A percentile compares a stretch with the other conserved stretches of the same genome.
phyloP scores from a whole-genome alignment of 768 basidiomycete genomes.

The Kwoniella bestiolae region DNA sequence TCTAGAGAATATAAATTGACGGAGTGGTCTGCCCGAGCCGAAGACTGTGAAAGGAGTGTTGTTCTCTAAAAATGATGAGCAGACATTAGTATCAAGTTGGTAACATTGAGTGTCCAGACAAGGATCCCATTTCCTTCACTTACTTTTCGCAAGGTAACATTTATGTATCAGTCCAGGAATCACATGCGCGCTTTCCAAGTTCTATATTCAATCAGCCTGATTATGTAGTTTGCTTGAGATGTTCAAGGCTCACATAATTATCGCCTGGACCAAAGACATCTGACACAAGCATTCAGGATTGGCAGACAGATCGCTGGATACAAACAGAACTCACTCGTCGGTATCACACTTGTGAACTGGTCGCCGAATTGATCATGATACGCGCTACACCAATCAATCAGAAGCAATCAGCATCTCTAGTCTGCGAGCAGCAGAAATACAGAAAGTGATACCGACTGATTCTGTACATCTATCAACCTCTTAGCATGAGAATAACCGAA shows the following conservation, averaged over 20 bases:
- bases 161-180: conserved; percentile 93
- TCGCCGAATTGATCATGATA: conserved; percentile 94
- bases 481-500: conserved; percentile 97
- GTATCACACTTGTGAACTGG: conserved; percentile 95
- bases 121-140: conserved; percentile 35
- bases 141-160: conserved; percentile 88
- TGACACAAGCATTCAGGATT: too few species aligned
- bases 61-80: conserved; percentile 64
- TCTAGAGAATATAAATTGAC: conserved; percentile 97
- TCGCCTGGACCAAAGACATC: conserved; percentile 92
- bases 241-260: conserved; percentile 75
- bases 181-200: conserved; percentile 88
- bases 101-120: too few species aligned
- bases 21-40: conserved; percentile 86
- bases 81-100: background rate
- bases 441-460: conserved; percentile 67
- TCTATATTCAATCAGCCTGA: conserved; percentile 60
- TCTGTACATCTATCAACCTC: conserved; percentile 91
- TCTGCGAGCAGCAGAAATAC: background rate
- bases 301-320: too few species aligned
- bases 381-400: conserved; percentile 63
- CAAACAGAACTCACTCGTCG: conserved; percentile 64
- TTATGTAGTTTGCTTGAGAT: too few species aligned
- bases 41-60: conserved; percentile 82
- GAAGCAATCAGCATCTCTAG: background rate